Evolutionary conservation across 1,139 yeast species (phyloP).

Genomic region (Yarrowia galli): DNA sequence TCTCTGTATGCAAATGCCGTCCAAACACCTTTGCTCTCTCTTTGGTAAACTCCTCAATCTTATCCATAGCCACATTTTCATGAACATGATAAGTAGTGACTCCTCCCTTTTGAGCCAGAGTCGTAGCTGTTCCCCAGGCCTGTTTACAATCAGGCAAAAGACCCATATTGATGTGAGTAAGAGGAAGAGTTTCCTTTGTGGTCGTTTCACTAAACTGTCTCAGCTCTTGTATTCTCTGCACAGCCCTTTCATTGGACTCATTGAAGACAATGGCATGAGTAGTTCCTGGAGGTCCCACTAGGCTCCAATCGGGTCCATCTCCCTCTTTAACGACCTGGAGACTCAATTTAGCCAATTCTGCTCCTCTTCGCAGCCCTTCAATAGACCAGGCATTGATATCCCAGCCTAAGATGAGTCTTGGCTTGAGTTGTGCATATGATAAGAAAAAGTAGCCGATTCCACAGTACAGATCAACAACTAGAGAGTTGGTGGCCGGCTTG

Average conservation of each 20-base stretch:
- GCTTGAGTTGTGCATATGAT: slow-evolving; percentile 66
- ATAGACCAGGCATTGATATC: slow-evolving; percentile 88
- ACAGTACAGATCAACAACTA: slow-evolving; percentile 74
- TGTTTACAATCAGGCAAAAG: slow-evolving; percentile 71
- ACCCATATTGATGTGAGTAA: slow-evolving; percentile 79
- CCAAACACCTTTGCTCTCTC: slow-evolving; percentile 40
- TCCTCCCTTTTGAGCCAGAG: slow-evolving; percentile 41
- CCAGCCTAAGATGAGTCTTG: slow-evolving; percentile 70
- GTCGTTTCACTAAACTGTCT: slow-evolving; percentile 43
- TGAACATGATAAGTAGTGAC: slow-evolving; percentile 67
- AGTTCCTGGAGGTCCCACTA: slow-evolving; percentile 44
- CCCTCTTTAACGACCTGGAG: slow-evolving; percentile 51
- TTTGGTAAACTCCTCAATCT: slow-evolving; percentile 53
- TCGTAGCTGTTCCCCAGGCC: slow-evolving; percentile 62
- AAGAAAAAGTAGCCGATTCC: slow-evolving; percentile 89
- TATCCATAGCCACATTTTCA: slow-evolving; percentile 67
- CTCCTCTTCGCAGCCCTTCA: slow-evolving; percentile 69
- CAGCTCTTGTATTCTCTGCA: slow-evolving; percentile 52
- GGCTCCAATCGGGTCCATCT: slow-evolving; percentile 48
- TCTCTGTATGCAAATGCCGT: slow-evolving; percentile 56
- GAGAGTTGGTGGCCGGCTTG: slow-evolving; percentile 47
- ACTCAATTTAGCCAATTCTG: slow-evolving; percentile 56
- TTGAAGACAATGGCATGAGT: slow-evolving; percentile 58
- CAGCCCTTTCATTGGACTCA: slow-evolving; percentile 66
- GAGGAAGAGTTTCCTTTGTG: slow-evolving; percentile 29